Percentiles rank a stretch among this genome's conserved stretches.
phyloP scores from a whole-genome alignment of 805 yeast species.

The Tetrapisispora arboricola region DNA sequence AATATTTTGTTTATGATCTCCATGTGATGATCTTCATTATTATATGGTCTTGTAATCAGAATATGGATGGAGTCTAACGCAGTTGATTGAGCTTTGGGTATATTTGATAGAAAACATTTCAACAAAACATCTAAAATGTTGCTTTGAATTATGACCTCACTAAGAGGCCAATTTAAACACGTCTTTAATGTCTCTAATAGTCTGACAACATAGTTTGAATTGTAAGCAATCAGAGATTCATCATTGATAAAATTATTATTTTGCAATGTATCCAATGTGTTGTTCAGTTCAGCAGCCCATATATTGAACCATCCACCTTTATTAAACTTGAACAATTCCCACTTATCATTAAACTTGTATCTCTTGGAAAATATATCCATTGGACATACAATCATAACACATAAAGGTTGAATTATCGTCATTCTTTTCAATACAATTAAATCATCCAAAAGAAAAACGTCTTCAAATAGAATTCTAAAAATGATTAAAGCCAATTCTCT shows the following conservation, averaged over 20 bases:
- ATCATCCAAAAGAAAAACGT: conserved; percentile 83
- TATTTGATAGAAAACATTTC: conserved; percentile 44
- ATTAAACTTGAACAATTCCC: conserved; percentile 49
- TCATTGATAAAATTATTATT: conserved; percentile 3
- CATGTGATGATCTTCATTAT: conserved; percentile 56
- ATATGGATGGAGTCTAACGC: conserved; percentile 89
- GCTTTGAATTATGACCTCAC: conserved; percentile 57
- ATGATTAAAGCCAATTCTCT: conserved; percentile 72
- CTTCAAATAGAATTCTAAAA: conserved; percentile 83
- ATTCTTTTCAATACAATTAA: conserved; percentile 77
- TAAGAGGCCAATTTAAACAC: conserved; percentile 84
- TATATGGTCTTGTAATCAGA: conserved; percentile 69
- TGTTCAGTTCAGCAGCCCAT: conserved; percentile 51
- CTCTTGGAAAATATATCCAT: conserved; percentile 50
- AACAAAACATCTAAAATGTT: conserved; percentile 58
- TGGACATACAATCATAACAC: conserved; percentile 76
- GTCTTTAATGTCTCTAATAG: conserved; percentile 77
- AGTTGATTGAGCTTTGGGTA: conserved; percentile 62
- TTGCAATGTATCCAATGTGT: conserved; percentile 30
- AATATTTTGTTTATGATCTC: conserved; percentile 73
- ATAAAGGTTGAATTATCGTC: conserved; percentile 65
- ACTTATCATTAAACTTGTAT: conserved; percentile 44
- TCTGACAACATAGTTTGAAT: conserved; percentile 48
- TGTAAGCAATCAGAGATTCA: conserved; percentile 5
- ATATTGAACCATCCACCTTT: conserved; percentile 77